phyloP scores from a whole-genome alignment of 2,329 filamentous ascomycete genomes.

The Pezicula neosporulosa region DNA sequence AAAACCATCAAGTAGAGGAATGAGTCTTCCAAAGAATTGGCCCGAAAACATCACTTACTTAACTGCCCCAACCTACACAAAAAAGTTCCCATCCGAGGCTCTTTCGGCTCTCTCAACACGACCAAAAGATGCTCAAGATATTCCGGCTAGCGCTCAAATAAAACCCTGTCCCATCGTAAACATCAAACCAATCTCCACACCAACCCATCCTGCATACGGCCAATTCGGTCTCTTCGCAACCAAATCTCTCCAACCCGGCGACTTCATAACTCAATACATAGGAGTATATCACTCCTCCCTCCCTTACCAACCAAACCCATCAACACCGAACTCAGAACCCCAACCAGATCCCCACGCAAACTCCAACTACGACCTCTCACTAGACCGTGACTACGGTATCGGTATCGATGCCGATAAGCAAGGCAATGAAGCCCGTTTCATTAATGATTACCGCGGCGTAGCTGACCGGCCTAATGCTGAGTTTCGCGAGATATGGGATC shows the following conservation, averaged over 20 bases:
- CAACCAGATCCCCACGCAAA: constrained; percentile 30
- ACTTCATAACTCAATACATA: constrained; percentile 59
- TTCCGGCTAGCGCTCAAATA: constrained; percentile 33
- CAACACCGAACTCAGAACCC: neutral
- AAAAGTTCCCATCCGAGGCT: constrained; percentile 23
- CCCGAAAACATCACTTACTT: constrained; percentile 51
- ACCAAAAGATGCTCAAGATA: constrained; percentile 23
- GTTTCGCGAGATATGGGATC: constrained; percentile 57
- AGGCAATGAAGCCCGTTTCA: constrained; percentile 63
- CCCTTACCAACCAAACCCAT: neutral
- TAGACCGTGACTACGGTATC: constrained; percentile 52
- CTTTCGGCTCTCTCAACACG: constrained; percentile 15
- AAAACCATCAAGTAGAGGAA: neutral
- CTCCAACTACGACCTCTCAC: constrained; percentile 63
- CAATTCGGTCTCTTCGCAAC: constrained; percentile 60
- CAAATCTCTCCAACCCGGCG: constrained; percentile 47
- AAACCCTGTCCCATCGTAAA: constrained; percentile 47
- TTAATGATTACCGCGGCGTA: constrained; percentile 65
- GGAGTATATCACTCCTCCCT: constrained; percentile 50
- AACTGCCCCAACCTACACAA: constrained; percentile 43
- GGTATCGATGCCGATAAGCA: constrained; percentile 55
- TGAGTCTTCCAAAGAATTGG: constrained; percentile 51
- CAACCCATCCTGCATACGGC: constrained; percentile 52
- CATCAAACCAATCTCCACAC: constrained; percentile 49
- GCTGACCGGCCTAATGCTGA: constrained; percentile 35